These are phyloP conservation scores for Allium fistulosum DNA, from an alignment of 106 monocot genomes.

Conservation along the genomic window DNA sequence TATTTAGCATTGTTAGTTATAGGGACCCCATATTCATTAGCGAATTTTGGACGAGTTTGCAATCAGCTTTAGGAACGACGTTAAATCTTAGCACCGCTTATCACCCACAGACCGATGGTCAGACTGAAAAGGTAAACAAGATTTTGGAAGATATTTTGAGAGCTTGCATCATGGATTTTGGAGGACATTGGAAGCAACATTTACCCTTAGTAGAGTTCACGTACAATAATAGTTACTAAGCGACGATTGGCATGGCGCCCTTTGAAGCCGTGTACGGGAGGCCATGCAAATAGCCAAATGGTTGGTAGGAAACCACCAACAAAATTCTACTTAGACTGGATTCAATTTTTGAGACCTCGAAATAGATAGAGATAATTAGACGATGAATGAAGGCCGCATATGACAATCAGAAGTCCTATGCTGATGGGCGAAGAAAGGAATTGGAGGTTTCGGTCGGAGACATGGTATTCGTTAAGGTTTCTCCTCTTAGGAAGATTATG, in stretches of 20 bases:
- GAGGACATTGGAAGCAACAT: not conserved
- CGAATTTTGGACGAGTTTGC: not conserved
- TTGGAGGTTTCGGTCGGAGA: not conserved
- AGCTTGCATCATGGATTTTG: not conserved
- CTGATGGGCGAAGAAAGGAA: not conserved
- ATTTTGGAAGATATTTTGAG: not conserved
- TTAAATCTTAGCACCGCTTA: not conserved
- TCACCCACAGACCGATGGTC: not conserved
- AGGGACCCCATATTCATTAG: not conserved
- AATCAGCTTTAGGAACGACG: not conserved
- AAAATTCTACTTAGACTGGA: not conserved
- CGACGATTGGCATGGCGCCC: not conserved
- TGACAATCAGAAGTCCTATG: not conserved
- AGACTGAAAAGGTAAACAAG: not conserved
- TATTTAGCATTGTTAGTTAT: not conserved
- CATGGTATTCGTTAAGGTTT: not conserved
- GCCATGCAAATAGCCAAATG: not conserved
- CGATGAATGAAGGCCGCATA: not conserved
- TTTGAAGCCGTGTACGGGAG: not conserved
- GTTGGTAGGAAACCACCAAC: not conserved
- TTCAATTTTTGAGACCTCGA: not conserved
- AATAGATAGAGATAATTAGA: not conserved
- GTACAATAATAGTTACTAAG: not conserved
- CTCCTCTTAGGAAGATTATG: not conserved
- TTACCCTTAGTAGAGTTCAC: not conserved